Evolutionary conservation across 139 green algal species (phyloP).

Genomic region (Picochlorum sp.): DNA sequence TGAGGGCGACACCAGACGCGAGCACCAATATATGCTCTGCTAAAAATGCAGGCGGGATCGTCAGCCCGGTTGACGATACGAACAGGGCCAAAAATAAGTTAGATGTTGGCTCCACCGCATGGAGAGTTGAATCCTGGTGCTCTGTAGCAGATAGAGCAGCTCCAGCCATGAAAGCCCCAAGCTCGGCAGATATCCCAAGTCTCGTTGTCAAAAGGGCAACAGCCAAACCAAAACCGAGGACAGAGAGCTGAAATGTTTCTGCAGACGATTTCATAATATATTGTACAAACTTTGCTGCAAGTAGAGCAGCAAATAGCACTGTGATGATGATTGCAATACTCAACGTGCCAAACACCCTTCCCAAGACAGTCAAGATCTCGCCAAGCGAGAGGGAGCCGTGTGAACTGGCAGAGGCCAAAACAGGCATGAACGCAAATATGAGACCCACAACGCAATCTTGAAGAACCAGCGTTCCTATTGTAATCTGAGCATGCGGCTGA

Average conservation of each 20-base stretch:
- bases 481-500: slow-evolving; percentile 75
- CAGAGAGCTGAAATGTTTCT: slow-evolving; percentile 76
- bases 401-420: slow-evolving; percentile 43
- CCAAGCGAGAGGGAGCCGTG: background rate
- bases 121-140: slow-evolving; percentile 47
- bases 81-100: slow-evolving; percentile 90
- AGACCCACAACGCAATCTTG: slow-evolving; percentile 90
- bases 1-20: slow-evolving; percentile 44
- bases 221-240: slow-evolving; percentile 71
- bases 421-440: slow-evolving; percentile 89
- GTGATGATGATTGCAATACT: slow-evolving; percentile 47
- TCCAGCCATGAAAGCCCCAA: slow-evolving; percentile 88
- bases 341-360: slow-evolving; percentile 29
- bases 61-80: slow-evolving; percentile 83
- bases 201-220: slow-evolving; percentile 46
- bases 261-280: slow-evolving; percentile 27
- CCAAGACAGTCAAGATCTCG: slow-evolving; percentile 3
- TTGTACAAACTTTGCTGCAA: slow-evolving; percentile 53
- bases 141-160: slow-evolving; percentile 59
- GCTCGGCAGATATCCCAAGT: slow-evolving; percentile 70
- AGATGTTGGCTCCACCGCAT: slow-evolving; percentile 27
- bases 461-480: slow-evolving; percentile 78
- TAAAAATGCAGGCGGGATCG: slow-evolving; percentile 77
- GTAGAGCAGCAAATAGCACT: slow-evolving; percentile 33
- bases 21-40: slow-evolving; percentile 71